Percentiles rank a stretch among this genome's conserved stretches.
phyloP scores from a whole-genome alignment of 2,329 filamentous ascomycete genomes.

The Trichoderma sp. region DNA sequence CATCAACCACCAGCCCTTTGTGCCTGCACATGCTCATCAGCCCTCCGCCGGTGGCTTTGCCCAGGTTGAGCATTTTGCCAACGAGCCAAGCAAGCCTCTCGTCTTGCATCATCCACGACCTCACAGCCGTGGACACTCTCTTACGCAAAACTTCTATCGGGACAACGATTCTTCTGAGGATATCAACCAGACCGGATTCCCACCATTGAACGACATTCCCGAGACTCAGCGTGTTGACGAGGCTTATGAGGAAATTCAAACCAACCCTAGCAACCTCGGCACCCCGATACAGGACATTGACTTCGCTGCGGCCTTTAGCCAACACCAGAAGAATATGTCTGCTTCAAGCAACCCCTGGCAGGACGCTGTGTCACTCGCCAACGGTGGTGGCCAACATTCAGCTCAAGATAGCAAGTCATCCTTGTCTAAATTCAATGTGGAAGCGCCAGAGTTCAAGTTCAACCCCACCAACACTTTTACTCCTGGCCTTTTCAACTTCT shows the following conservation, averaged over 20 bases:
- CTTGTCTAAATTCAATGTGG: slow-evolving; percentile 77
- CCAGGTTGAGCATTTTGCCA: slow-evolving; percentile 53
- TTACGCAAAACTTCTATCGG: slow-evolving; percentile 66
- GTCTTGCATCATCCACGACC: slow-evolving; percentile 71
- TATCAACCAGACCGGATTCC: slow-evolving; percentile 40
- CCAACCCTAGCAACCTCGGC: slow-evolving; percentile 71
- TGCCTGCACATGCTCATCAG: slow-evolving; percentile 43
- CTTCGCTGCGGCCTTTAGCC: slow-evolving; percentile 44
- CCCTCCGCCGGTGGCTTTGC: slow-evolving; percentile 52
- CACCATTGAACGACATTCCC: slow-evolving; percentile 44
- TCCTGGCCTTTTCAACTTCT: slow-evolving; percentile 53
- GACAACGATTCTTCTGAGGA: slow-evolving; percentile 53
- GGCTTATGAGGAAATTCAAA: slow-evolving; percentile 69
- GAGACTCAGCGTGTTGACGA: slow-evolving; percentile 50
- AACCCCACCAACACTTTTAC: slow-evolving; percentile 56
- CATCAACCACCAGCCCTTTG: slow-evolving; percentile 29
- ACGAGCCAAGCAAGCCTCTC: slow-evolving; percentile 54
- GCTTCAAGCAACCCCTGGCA: slow-evolving; percentile 65
- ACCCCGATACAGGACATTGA: slow-evolving; percentile 58
- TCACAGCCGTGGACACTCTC: slow-evolving; percentile 71
- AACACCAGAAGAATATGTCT: slow-evolving; percentile 58
- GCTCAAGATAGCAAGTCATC: slow-evolving; percentile 69
- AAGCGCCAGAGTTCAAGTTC: slow-evolving; percentile 87
- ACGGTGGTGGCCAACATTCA: slow-evolving; percentile 40
- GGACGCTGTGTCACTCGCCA: slow-evolving; percentile 47